Conservation (phyloP, 2,329 filamentous ascomycete species). For the Lachnellula occidentalis region DNA sequence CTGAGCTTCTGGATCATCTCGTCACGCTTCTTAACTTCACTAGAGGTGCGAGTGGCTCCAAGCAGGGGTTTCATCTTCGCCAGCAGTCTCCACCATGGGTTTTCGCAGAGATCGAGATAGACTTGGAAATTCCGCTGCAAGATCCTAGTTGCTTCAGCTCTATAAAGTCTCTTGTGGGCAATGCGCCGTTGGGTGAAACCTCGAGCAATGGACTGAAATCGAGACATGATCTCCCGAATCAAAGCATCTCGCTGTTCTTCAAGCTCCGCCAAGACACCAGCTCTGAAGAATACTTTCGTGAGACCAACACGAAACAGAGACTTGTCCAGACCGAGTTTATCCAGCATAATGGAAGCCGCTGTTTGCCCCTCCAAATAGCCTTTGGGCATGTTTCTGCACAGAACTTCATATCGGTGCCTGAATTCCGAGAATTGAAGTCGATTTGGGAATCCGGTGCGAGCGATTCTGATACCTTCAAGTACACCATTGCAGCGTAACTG, state of each 20-base stretch:
- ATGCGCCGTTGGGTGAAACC: slow-evolving; percentile 85
- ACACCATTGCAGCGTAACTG: slow-evolving; percentile 99
- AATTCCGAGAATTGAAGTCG: slow-evolving; percentile 89
- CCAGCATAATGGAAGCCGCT: slow-evolving; percentile 79
- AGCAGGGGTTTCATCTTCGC: slow-evolving; percentile 92
- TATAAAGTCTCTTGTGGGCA: slow-evolving; percentile 88
- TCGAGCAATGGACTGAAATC: slow-evolving; percentile 86
- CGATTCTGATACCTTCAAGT: slow-evolving; percentile 95
- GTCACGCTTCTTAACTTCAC: slow-evolving; percentile 91
- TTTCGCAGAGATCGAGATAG: slow-evolving; percentile 82
- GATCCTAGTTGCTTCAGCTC: slow-evolving; percentile 88
- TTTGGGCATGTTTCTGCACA: slow-evolving; percentile 82
- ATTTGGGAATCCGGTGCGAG: slow-evolving; percentile 94
- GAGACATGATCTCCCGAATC: slow-evolving; percentile 88
- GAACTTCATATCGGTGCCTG: slow-evolving; percentile 89
- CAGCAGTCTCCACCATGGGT: slow-evolving; percentile 96
- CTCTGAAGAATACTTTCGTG: slow-evolving; percentile 97
- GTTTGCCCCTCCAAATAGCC: slow-evolving; percentile 88
- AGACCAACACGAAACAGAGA: slow-evolving; percentile 87
- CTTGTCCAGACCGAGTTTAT: slow-evolving; percentile 79
- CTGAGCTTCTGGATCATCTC: slow-evolving; percentile 87
- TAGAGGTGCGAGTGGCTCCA: slow-evolving; percentile 83
- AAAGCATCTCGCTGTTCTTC: slow-evolving; percentile 92
- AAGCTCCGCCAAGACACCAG: slow-evolving; percentile 89
- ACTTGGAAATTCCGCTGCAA: slow-evolving; percentile 92